Evolutionary conservation across 768 basidiomycete genomes (phyloP).

Genomic region (Sporobolomyces roseus): DNA sequence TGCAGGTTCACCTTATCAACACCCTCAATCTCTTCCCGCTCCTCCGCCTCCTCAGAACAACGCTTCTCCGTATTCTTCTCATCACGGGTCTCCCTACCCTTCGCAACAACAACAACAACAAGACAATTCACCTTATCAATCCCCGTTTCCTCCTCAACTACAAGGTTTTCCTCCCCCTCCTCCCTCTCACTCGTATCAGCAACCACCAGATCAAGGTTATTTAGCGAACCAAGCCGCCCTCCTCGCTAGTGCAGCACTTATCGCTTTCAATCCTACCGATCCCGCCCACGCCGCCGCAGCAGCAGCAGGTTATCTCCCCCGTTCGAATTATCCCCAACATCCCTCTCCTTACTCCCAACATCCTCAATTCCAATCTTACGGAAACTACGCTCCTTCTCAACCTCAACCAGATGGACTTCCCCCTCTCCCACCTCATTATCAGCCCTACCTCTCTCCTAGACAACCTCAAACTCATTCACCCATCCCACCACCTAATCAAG

Average conservation of each 20-base stretch:
- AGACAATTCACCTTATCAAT: no score
- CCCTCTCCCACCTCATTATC: not conserved
- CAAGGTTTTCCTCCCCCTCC: no score
- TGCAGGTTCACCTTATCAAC: conserved; percentile 2
- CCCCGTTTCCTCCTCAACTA: not conserved
- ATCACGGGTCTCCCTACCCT: not conserved
- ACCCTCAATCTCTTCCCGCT: not conserved
- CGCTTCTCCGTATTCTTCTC: not conserved
- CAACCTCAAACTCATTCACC: no score
- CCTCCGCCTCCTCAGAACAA: not conserved
- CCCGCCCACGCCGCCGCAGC: not conserved
- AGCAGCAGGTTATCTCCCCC: not conserved
- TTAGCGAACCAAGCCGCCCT: conserved; percentile 17
- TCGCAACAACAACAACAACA: no score
- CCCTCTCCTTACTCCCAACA: conserved; percentile 11
- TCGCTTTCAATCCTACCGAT: conserved; percentile 4
- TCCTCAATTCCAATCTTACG: no score
- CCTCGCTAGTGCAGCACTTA: not conserved
- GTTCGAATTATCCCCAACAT: conserved; percentile 2
- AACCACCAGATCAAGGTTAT: not conserved
- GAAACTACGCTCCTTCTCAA: not conserved
- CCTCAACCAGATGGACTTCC: not conserved
- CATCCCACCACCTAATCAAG: no score
- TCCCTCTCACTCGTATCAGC: not conserved
- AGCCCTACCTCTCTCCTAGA: no score